Evolutionary conservation across 108 stramenopile species (phyloP), one percentile per base, ranked within the genome.

Genomic region (Nitzschia sp.): DNA sequence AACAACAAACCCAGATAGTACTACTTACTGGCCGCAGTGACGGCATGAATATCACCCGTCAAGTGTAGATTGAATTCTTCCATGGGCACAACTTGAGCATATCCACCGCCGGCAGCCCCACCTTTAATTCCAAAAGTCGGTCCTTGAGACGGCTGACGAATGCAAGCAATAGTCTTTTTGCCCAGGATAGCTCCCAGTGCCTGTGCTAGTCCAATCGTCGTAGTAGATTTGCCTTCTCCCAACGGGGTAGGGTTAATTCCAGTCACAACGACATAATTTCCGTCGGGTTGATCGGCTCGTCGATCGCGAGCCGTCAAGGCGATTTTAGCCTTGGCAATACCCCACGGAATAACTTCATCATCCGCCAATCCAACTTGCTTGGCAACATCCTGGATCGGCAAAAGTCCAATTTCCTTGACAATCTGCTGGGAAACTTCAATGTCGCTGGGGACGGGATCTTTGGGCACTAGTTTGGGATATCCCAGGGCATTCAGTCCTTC

Each of bases 101-200:
- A 95, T 2, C 95, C 97, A 23, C 97, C 98, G 5, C 98, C 98
- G 5, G 97, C 97, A 46, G 98, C 98, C 17, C 98, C 98, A 1
- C 99, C 99, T 82, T 99, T 99, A 82, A 99, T 98, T 23, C 99
- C 99, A 80, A 99, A 98, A 35, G 99, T 98, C 28, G 98, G 98
- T 21, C 98, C 98, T 73, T 98, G 97, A 23, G 76, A 79, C 36
- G 95, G 92, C 82, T 97, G 82, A 62, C 99, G 88, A 81, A 96
- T 85, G 58, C 94, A 90, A 27, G 91, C 95, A 58, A 93, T 81
- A 54, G 84, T 78, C 29, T 79, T 87, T 58, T 90, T 90, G 3
- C 85, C 89, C 32, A 97, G 75, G 59, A 92, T 83, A 0, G 98
- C 97, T 13, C 96, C 96, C 68, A 99, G 71, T 2, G 90, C 95